Percentiles rank a stretch among this genome's conserved stretches.
Evolutionary conservation across 1,284 basidiomycete species (phyloP).

Genomic region (Gomphus bonarii): DNA sequence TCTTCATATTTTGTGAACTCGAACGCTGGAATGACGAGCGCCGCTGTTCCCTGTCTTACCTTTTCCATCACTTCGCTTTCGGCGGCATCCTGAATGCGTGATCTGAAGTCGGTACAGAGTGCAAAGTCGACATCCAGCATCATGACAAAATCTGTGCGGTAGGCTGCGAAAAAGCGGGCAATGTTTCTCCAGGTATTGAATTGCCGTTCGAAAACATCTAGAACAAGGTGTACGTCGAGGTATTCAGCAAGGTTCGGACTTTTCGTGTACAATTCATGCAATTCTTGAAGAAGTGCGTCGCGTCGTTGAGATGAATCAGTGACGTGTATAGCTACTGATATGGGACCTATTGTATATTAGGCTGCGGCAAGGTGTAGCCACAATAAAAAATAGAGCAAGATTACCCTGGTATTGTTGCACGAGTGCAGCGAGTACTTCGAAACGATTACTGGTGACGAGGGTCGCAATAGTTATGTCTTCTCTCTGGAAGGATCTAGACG

Average conservation of each 20-base stretch:
- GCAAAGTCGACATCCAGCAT: constrained; percentile 85
- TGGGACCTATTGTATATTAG: constrained; percentile 52
- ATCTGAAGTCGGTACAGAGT: constrained; percentile 68
- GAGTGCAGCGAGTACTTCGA: constrained; percentile 58
- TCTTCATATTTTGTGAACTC: constrained; percentile 57
- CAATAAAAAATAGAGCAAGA: constrained; percentile 10
- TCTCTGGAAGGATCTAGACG: constrained; percentile 23
- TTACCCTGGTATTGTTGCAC: constrained; percentile 66
- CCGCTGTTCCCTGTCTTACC: constrained; percentile 44
- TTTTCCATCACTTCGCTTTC: constrained; percentile 22
- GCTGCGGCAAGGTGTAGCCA: background rate
- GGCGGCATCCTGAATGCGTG: constrained; percentile 30
- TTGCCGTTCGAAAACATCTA: constrained; percentile 72
- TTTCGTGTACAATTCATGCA: constrained; percentile 56
- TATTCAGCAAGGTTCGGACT: constrained; percentile 51
- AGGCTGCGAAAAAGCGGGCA: constrained; percentile 58
- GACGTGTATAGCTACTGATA: constrained; percentile 74
- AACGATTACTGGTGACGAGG: constrained; percentile 69
- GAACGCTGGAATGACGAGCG: constrained; percentile 72
- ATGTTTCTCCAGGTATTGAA: constrained; percentile 84
- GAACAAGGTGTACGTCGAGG: constrained; percentile 81
- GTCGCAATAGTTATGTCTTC: constrained; percentile 79
- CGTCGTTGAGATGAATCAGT: constrained; percentile 21
- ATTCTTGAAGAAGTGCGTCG: constrained; percentile 37
- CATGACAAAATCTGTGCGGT: constrained; percentile 69